Evolutionary conservation across 73 alveolate genomes (phyloP).

Genomic region (Uronychia binucleata): DNA sequence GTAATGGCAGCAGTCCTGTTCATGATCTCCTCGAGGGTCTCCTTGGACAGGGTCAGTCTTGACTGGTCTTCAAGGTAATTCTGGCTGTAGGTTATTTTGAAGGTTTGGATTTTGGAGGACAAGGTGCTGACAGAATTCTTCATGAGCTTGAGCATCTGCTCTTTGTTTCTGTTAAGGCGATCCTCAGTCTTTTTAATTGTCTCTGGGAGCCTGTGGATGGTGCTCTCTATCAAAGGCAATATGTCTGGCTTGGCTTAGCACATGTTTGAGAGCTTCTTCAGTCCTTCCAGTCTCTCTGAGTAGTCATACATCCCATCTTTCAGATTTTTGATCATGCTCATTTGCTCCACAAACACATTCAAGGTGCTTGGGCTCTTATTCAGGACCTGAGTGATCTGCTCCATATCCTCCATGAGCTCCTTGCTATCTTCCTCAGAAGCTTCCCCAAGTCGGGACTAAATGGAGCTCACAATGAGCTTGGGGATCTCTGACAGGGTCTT

Average conservation of each 20-base stretch:
- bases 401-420: constrained; percentile 25
- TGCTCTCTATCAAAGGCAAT: not conserved
- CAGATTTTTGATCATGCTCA: constrained; percentile 31
- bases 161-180: constrained; percentile 29
- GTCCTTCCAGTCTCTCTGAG: constrained; percentile 19
- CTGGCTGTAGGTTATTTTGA: constrained; percentile 53
- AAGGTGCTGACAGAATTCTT: constrained; percentile 20
- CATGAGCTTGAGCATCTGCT: constrained; percentile 50
- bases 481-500: constrained; percentile 56
- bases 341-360: constrained; percentile 41
- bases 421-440: constrained; percentile 42
- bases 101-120: constrained; percentile 46
- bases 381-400: constrained; percentile 25
- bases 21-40: constrained; percentile 61
- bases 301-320: constrained; percentile 35
- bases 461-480: constrained; percentile 44
- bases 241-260: constrained; percentile 13
- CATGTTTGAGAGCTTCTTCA: constrained; percentile 36
- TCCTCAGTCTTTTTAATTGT: constrained; percentile 3
- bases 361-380: constrained; percentile 25
- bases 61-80: constrained; percentile 50
- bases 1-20: constrained; percentile 10
- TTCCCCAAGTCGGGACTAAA: constrained; percentile 20
- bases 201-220: not conserved
- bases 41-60: constrained; percentile 45